Evolutionary conservation across 140 eudicot species (phyloP).

Genomic region (Stevia rebaudiana): DNA sequence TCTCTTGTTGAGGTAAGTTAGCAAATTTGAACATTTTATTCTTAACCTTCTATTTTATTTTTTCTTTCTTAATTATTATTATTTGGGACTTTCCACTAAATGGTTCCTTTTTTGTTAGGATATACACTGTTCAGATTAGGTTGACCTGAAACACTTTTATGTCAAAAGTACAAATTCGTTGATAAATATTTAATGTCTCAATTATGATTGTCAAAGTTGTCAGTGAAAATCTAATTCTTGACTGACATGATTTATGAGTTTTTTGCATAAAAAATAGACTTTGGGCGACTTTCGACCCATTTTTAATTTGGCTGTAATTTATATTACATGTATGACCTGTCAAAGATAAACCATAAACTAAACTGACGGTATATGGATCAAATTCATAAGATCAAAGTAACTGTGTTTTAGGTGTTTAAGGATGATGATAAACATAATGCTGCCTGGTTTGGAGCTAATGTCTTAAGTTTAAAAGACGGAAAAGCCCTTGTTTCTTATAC

Average conservation of each 20-base stretch:
- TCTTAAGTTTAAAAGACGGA: constrained; percentile 43
- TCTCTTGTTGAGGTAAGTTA: constrained; percentile 62
- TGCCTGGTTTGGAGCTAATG: constrained; percentile 67
- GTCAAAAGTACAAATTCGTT: not conserved
- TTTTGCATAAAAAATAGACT: not conserved
- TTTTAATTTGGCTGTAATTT: not conserved
- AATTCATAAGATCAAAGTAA: not conserved
- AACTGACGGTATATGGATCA: not conserved
- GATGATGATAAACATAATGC: constrained; percentile 38
- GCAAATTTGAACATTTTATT: not conserved
- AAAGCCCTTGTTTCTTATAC: constrained; percentile 56
- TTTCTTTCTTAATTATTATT: too few relatives aligned
- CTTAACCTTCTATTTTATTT: not conserved
- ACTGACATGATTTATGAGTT: not conserved
- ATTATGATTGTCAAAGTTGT: not conserved
- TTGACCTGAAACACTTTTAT: not conserved
- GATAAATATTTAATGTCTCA: not conserved
- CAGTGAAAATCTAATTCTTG: not conserved
- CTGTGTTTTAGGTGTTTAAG: constrained; percentile 49
- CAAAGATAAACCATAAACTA: constrained; percentile 1
- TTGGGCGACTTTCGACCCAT: not conserved
- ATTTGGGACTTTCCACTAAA: not conserved
- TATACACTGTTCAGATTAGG: not conserved
- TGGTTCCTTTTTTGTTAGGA: not conserved
- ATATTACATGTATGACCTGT: not conserved